Percentiles rank a stretch among this genome's conserved stretches.
Evolutionary conservation across 768 basidiomycete genomes (phyloP).

Genomic region (Rhodocollybia butyracea): DNA sequence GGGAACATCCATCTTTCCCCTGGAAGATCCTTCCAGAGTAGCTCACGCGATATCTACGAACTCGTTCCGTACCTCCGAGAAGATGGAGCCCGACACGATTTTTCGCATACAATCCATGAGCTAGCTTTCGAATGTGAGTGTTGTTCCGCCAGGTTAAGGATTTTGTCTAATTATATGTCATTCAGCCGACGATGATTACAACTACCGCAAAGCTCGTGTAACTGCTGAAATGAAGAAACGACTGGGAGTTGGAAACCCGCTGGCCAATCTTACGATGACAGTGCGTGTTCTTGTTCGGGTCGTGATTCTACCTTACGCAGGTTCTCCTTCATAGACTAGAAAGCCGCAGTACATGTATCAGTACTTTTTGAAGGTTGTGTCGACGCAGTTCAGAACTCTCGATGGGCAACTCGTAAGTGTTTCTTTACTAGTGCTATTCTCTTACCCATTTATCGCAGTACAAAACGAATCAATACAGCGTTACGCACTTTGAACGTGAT

Average conservation of each 20-base stretch:
- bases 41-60: slow-evolving; percentile 75
- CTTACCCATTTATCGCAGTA: slow-evolving; percentile 38
- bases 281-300: slow-evolving; percentile 43
- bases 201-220: slow-evolving; percentile 58
- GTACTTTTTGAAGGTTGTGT: slow-evolving; percentile 98
- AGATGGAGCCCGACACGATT: slow-evolving; percentile 87
- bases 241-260: slow-evolving; percentile 69
- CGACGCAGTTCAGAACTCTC: slow-evolving; percentile 85
- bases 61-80: slow-evolving; percentile 94
- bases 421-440: not conserved
- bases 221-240: slow-evolving; percentile 63
- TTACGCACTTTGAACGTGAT: slow-evolving; percentile 95
- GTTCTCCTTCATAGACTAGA: slow-evolving; percentile 45
- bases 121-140: slow-evolving; percentile 66
- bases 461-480: slow-evolving; percentile 92
- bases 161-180: too few relatives aligned
- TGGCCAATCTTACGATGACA: slow-evolving; percentile 62
- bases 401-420: slow-evolving; percentile 60
- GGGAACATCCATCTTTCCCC: slow-evolving; percentile 95
- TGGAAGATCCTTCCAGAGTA: slow-evolving; percentile 89
- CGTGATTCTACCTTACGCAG: not conserved
- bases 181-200: slow-evolving; percentile 76
- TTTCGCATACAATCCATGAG: slow-evolving; percentile 82
- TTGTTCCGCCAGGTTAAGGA: too few relatives aligned
- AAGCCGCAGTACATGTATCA: slow-evolving; percentile 94